Evolutionary conservation across 2,329 filamentous ascomycete genomes (phyloP), one percentile per base, ranked within the genome.

Genomic region (Apiospora rasikravindrae): DNA sequence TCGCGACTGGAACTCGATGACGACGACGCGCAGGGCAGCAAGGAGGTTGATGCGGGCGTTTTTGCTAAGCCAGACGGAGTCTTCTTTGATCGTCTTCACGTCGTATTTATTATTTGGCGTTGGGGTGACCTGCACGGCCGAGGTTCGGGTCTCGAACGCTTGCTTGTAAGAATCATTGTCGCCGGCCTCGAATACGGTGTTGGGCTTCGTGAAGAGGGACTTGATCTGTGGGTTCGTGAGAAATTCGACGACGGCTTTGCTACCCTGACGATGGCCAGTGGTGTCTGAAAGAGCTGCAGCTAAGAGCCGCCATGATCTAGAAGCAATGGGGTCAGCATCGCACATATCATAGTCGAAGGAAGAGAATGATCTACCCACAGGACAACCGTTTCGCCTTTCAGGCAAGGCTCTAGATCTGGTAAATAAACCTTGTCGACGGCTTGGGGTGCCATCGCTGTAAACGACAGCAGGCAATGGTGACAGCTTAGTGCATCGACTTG

Each of bases 31-130:
- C 77, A 99, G 86, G 37, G 96, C 95, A 16, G 92, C 90, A 61
- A 96, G 86, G 81, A 98, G 91, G 81, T 96, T 94, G 75, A 98
- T 90, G 64, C 89, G 87, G 69, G 91, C 90, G 78, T 92, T 90
- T 77, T 92, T 90, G 82, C 94, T 95, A 74, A 99, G 85, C 95
- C 95, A 98, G 76, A 93, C 81, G 45, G 94, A 89, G 84, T 98
- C 95, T 67, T 90, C 89, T 83, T 97, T 98, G 80, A 98, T 90
- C 78, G 92, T 86, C 51, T 93, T 90, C 76, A 98, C 86, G 78
- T 95, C 90, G 80, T 92, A 94, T 71, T 89, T 89, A 53, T 89
- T 88, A 77, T 89, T 90, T 16, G 89, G 85, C 6, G 89, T 89
- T 24, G 93, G 90, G 1, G 94, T 90, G 68, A 95, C 90, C 80